These are phyloP conservation scores for Daldinia decipiens DNA, from an alignment of 495 filamentous ascomycete genomes.

Conservation along the genomic window DNA sequence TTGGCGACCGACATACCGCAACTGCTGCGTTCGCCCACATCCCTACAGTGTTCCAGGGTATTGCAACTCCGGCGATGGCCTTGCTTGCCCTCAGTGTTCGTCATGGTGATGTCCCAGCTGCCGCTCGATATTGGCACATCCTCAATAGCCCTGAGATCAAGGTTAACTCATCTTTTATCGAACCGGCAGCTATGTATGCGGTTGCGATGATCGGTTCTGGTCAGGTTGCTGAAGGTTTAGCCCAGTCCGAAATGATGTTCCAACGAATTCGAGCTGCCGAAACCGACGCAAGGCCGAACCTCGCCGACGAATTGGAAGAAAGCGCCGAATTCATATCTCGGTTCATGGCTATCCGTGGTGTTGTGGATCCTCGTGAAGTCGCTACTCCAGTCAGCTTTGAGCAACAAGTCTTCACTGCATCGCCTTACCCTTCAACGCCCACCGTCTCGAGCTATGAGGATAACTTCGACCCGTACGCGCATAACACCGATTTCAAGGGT, in stretches of 20 bases:
- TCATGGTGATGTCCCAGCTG: constrained; percentile 76
- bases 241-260: constrained; percentile 84
- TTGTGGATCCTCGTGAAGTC: constrained; percentile 57
- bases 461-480: constrained; percentile 87
- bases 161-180: constrained; percentile 74
- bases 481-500: constrained; percentile 89
- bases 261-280: constrained; percentile 72
- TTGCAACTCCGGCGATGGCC: constrained; percentile 76
- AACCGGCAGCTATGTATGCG: constrained; percentile 86
- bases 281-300: constrained; percentile 57
- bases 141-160: constrained; percentile 67
- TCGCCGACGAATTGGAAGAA: constrained; percentile 86
- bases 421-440: constrained; percentile 53
- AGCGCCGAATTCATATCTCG: constrained; percentile 80
- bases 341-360: constrained; percentile 71
- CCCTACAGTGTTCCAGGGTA: constrained; percentile 57
- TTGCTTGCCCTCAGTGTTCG: constrained; percentile 87
- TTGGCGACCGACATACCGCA: constrained; percentile 75
- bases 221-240: constrained; percentile 77
- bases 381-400: constrained; percentile 47
- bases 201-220: constrained; percentile 83
- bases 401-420: constrained; percentile 47
- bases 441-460: constrained; percentile 69
- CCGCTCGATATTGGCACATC: constrained; percentile 78
- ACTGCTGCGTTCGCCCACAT: constrained; percentile 71